phyloP scores from a whole-genome alignment of 345 rosid genomes.

The Eucalyptus viminalis region DNA sequence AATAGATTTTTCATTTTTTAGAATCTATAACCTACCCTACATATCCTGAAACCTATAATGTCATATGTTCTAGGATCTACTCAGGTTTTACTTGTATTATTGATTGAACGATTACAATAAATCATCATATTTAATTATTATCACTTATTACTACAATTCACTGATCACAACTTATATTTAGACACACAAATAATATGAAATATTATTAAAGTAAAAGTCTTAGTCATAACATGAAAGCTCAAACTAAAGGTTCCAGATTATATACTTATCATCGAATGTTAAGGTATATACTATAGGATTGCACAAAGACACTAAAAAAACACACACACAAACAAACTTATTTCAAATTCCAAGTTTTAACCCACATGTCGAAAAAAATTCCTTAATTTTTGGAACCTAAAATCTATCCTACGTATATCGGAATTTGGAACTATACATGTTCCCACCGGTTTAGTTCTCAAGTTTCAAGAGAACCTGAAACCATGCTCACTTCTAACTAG shows the following conservation, averaged over 20 bases:
- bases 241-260: rapidly evolving
- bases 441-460: too few relatives aligned
- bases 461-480: too few relatives aligned
- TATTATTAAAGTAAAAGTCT: too few relatives aligned
- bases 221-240: rapidly evolving
- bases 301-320: too few relatives aligned
- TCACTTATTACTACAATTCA: rapidly evolving
- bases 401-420: rapidly evolving
- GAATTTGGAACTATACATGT: too few relatives aligned
- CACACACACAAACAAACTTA: too few relatives aligned
- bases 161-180: too few relatives aligned
- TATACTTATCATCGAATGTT: rapidly evolving
- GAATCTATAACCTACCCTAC: rapidly evolving
- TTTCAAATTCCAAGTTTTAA: rapidly evolving
- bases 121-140: too few relatives aligned
- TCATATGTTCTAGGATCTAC: rapidly evolving
- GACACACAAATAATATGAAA: rapidly evolving
- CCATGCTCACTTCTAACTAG: too few relatives aligned
- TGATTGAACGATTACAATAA: rapidly evolving
- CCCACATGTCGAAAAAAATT: rapidly evolving
- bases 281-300: rapidly evolving
- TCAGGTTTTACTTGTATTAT: rapidly evolving
- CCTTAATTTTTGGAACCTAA: rapidly evolving
- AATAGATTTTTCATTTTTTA: too few relatives aligned
- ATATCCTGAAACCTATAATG: rapidly evolving